Percentiles rank a stretch among this genome's conserved stretches.
These are phyloP conservation scores for Emydomyces testavorans DNA, from an alignment of 2,329 filamentous ascomycete genomes.

Conservation along the genomic window DNA sequence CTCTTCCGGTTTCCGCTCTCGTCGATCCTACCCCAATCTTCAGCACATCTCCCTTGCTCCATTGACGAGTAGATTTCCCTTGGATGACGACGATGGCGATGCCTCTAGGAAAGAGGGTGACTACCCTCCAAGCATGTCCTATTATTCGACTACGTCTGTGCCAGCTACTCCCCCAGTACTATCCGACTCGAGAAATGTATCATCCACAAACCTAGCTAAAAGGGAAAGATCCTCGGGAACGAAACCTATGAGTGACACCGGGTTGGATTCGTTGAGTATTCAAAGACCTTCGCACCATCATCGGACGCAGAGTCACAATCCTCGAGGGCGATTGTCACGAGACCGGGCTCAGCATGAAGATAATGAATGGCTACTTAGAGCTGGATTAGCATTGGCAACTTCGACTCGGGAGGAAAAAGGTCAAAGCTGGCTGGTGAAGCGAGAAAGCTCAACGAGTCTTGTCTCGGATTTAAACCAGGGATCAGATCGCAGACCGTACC, in stretches of 20 bases:
- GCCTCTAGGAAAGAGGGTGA: slow-evolving; percentile 18
- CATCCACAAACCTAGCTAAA: slow-evolving; percentile 24
- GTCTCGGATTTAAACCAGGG: slow-evolving; percentile 32
- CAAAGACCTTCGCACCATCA: slow-evolving; percentile 21
- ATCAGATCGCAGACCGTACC: slow-evolving; percentile 17
- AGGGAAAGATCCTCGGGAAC: slow-evolving; percentile 29
- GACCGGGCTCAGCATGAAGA: slow-evolving; percentile 22
- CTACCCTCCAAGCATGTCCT: slow-evolving; percentile 27
- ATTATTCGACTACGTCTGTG: slow-evolving; percentile 34
- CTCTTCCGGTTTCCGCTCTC: slow-evolving; percentile 29
- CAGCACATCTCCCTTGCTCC: slow-evolving; percentile 51
- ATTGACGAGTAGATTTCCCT: slow-evolving; percentile 44
- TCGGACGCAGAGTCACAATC: slow-evolving; percentile 12
- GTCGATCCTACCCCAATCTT: slow-evolving; percentile 49
- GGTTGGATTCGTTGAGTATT: slow-evolving; percentile 22
- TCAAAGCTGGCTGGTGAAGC: slow-evolving; percentile 49
- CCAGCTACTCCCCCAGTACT: slow-evolving; percentile 35
- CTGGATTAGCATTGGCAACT: slow-evolving; percentile 46
- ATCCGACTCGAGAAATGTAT: slow-evolving; percentile 33
- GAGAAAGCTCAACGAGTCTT: slow-evolving; percentile 46
- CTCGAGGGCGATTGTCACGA: slow-evolving; percentile 11
- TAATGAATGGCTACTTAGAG: slow-evolving; percentile 50
- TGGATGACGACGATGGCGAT: slow-evolving; percentile 34
- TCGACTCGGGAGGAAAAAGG: slow-evolving; percentile 50
- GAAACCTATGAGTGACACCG: slow-evolving; percentile 28